Base-by-base conservation (phyloP, 148 eudicot species). In the Rhododendron molle region DNA sequence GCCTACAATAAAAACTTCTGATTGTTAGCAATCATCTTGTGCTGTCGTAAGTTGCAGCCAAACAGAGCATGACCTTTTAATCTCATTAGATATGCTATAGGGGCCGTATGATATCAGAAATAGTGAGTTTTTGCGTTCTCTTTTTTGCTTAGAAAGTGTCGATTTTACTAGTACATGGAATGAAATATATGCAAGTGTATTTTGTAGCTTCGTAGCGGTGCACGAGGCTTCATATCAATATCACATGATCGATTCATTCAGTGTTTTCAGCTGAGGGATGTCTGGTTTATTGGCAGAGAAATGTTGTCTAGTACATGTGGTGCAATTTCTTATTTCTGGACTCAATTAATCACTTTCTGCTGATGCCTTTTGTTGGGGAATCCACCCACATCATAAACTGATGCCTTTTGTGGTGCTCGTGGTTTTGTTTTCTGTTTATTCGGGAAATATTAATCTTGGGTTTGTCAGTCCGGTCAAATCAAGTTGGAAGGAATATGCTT, bases 1-100 rank as follows among this genome's bases (percentile, higher is more conserved):
- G 58, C 28, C 81, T 72, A 40, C 84, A 81, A 73, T 81, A 86
- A 81, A 81, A 18, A 67, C 32, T 67, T 26, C 12, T 54, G 76
- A 30, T 71, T 65, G 34, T 4, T 12, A 30, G 76, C 5, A 3
- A 3, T 71, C 36, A 71, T 71, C 38, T 71, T 14, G 38, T 71
- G 76, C 38, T 71, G 36, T 71, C 38, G 3, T 26, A 28, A 13
- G 36, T 71, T 30, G 76, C 76, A 71, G 38, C 76, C 76, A 30
- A 71, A 71, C 15, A 21, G 20, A 32, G 40, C 38, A 30, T 71
- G 40, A 32, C 76, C 73, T 67, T 47, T 67, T 67, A 67, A 67
- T 67, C 73, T 67, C 20, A 32, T 8, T 32, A 71, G 76, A 71
- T 40, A 71, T 71, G 76, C 40, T 71, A 71, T 14, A 71, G 76